Evolutionary conservation across 2,329 filamentous ascomycete species (phyloP).

Genomic region (Pseudogymnoascus sp.): DNA sequence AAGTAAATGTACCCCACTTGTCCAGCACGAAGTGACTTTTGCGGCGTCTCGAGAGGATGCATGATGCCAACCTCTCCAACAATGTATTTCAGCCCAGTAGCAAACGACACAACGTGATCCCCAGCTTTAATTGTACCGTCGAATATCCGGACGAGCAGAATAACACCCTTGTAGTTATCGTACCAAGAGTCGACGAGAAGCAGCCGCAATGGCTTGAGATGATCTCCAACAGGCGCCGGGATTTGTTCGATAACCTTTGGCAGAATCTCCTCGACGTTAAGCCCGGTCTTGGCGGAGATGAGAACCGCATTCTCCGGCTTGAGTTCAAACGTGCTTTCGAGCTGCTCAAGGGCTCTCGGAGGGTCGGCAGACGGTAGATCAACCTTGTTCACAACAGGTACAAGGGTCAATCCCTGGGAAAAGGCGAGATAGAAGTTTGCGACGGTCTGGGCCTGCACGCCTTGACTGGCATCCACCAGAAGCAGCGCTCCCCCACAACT

Average conservation of each 20-base stretch:
- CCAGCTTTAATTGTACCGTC: conserved; percentile 77
- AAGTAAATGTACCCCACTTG: conserved; percentile 97
- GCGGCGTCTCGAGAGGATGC: conserved; percentile 79
- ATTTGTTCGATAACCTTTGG: conserved; percentile 80
- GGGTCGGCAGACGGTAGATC: conserved; percentile 86
- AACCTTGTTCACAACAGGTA: conserved; percentile 95
- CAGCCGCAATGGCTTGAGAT: conserved; percentile 65
- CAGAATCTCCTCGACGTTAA: conserved; percentile 76
- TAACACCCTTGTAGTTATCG: conserved; percentile 88
- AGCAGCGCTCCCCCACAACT: conserved; percentile 89
- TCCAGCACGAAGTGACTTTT: conserved; percentile 72
- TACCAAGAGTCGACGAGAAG: conserved; percentile 98
- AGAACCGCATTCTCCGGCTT: conserved; percentile 64
- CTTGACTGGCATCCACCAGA: conserved; percentile 92
- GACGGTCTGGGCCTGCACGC: conserved; percentile 94
- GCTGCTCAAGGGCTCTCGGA: conserved; percentile 76
- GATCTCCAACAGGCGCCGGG: conserved; percentile 69
- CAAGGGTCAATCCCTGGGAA: conserved; percentile 74
- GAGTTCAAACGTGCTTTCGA: conserved; percentile 79
- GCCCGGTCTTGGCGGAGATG: conserved; percentile 89
- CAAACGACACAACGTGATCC: conserved; percentile 79
- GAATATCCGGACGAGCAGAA: conserved; percentile 84
- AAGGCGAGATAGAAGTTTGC: conserved; percentile 98
- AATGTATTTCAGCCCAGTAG: conserved; percentile 79
- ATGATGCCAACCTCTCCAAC: conserved; percentile 97